Evolutionary conservation across 2,329 filamentous ascomycete genomes (phyloP).

Genomic region (Rhynchosporium agropyri): DNA sequence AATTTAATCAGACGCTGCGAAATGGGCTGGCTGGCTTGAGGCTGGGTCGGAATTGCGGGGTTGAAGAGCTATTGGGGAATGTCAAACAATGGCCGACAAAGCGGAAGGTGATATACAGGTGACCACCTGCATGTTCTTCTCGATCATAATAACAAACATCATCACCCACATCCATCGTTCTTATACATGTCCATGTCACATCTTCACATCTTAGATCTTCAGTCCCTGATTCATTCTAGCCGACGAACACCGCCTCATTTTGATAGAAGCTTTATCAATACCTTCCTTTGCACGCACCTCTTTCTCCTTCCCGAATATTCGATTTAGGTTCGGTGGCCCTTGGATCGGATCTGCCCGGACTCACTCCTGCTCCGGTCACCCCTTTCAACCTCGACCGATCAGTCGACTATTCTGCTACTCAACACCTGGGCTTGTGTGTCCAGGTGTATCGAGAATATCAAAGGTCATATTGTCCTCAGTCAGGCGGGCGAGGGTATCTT

Average conservation of each 20-base stretch:
- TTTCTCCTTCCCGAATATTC: constrained; percentile 7
- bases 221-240: not conserved
- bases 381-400: constrained; percentile 52
- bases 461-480: constrained; percentile 56
- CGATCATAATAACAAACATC: not conserved
- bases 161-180: not conserved
- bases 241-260: too few species aligned
- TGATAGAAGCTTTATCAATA: too few species aligned
- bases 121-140: not conserved
- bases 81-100: too few species aligned
- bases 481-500: constrained; percentile 58
- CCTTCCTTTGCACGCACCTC: not conserved
- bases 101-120: not conserved
- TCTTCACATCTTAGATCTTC: too few species aligned
- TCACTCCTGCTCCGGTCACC: constrained; percentile 55
- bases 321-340: constrained; percentile 36
- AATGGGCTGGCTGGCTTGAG: not conserved
- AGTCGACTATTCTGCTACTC: constrained; percentile 55
- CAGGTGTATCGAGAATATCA: constrained; percentile 53
- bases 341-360: constrained; percentile 51
- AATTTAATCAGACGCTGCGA: not conserved
- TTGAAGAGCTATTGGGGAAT: too few species aligned
- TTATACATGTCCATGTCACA: too few species aligned
- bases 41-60: too few species aligned
- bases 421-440: constrained; percentile 56